Evolutionary conservation across 129 eudicot species (phyloP).

Genomic region (Daucus carota): DH1_v3.0 NC_030383.2:47557501-47558000

Average conservation of each 20-base stretch:
- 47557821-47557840: constrained; percentile 93
- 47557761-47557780: not conserved
- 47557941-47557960: not conserved
- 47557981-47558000: not conserved
- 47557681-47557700: constrained; percentile 97
- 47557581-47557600: not conserved
- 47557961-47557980: not conserved
- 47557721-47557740: constrained; percentile 98
- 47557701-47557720: constrained; percentile 95
- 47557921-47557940: constrained; percentile 32
- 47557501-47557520: not conserved
- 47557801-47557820: constrained; percentile 34
- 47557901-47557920: constrained; percentile 98
- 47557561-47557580: not conserved
- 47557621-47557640: constrained; percentile 40
- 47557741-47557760: constrained; percentile 42
- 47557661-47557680: constrained; percentile 93
- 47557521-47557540: not conserved
- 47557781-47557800: not conserved
- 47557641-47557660: constrained; percentile 99
- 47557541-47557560: not conserved
- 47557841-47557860: constrained; percentile 98
- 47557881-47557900: constrained; percentile 98
- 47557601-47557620: not conserved
- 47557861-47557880: constrained; percentile 94